Evolutionary conservation across 2,329 filamentous ascomycete genomes (phyloP), one percentile per base, ranked within the genome.

Genomic region (Xylariaceae sp.): DNA sequence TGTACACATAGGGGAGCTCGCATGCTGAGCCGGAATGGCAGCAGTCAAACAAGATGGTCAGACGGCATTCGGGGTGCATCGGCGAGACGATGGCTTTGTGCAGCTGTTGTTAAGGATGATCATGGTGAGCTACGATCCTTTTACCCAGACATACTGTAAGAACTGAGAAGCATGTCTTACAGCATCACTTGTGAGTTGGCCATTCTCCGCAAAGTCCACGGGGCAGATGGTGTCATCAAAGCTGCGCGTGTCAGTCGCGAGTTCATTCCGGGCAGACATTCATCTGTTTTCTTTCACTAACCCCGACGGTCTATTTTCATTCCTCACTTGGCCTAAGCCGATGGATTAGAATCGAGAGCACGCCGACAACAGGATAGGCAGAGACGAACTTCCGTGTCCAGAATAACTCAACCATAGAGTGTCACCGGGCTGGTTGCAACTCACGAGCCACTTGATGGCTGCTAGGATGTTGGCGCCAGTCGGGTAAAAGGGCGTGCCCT

Each of bases 11-110:
- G 0, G 83, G 83, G 1, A 86, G 71, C 60, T 85, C 83, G 47
- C 83, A 75, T 0, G 82, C 82, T 0, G 81, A 83, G 35, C 83
- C 83, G 1, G 80, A 82, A 69, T 86, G 83, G 66, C 83, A 86
- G 70, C 83, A 86, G 68, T 86, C 83, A 65, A 86, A 80, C 34
- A 86, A 71, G 63, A 83, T 77, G 66, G 82, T 82, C 11, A 84
- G 73, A 1, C 78, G 78, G 62, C 77, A 79, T 10, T 72, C 74
- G 0, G 79, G 75, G 18, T 80, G 76, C 69, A 85, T 73, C 1
- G 73, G 71, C 0, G 78, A 78, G 15, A 85, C 79, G 8, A 84
- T 76, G 53, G 76, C 75, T 51, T 77, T 72, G 66, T 85, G 82
- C 13, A 84, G 71, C 59, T 73, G 54, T 37, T 37, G 35, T 18